Evolutionary conservation across 2,329 filamentous ascomycete genomes (phyloP).

Genomic region (Fusarium zealandicum): DNA sequence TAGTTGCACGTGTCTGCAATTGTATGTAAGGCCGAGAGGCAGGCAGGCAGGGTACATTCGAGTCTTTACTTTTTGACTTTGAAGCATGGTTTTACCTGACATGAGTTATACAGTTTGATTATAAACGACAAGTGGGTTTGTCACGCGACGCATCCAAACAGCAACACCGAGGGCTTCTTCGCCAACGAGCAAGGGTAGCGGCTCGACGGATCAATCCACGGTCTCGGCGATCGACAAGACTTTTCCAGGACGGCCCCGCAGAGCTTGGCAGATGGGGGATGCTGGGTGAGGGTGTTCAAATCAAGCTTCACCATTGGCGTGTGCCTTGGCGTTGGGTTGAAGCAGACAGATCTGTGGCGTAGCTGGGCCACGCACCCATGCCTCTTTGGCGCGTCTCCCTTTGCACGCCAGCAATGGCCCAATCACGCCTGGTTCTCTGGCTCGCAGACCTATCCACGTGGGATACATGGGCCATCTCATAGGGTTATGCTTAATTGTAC

Average conservation of each 20-base stretch:
- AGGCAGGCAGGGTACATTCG: too few species aligned
- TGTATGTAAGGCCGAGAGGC: too few species aligned
- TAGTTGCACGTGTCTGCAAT: too few species aligned
- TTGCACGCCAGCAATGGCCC: not conserved
- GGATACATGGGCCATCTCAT: constrained; percentile 15
- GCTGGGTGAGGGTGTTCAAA: too few species aligned
- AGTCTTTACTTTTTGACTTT: not conserved
- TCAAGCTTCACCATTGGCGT: too few species aligned
- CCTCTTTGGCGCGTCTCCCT: too few species aligned
- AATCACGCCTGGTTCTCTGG: not conserved
- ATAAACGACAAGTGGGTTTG: too few species aligned
- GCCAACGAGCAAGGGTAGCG: too few species aligned
- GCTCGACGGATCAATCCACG: not conserved
- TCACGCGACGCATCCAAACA: not conserved
- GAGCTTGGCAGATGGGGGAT: constrained; percentile 15
- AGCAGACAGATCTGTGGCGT: not conserved
- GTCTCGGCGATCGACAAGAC: constrained; percentile 15
- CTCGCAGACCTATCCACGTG: constrained; percentile 23
- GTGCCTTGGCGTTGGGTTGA: not conserved
- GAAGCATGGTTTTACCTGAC: constrained; percentile 8
- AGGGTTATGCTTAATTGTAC: constrained; percentile 32
- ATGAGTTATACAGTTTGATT: not conserved
- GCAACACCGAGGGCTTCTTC: not conserved
- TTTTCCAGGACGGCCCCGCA: constrained; percentile 12
- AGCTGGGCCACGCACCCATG: not conserved